phyloP scores from a whole-genome alignment of 2,329 filamentous ascomycete species.

The Fusarium sp. region DNA sequence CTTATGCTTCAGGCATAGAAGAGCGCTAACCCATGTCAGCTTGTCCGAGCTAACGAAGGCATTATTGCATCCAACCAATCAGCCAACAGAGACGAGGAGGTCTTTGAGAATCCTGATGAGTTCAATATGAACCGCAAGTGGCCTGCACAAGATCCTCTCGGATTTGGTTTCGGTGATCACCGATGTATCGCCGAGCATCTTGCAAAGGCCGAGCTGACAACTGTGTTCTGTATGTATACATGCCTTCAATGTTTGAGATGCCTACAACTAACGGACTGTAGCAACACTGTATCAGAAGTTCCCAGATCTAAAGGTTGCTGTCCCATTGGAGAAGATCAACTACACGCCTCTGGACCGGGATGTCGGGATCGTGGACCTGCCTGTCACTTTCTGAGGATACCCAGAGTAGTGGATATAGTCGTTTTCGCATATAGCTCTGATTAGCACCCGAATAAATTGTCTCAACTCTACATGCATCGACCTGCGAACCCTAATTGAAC shows the following conservation, averaged over 20 bases:
- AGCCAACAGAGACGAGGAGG: constrained; percentile 57
- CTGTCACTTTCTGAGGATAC: constrained; percentile 7
- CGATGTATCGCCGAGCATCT: constrained; percentile 57
- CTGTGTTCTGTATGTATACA: constrained; percentile 4
- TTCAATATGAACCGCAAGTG: constrained; percentile 55
- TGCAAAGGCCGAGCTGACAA: constrained; percentile 39
- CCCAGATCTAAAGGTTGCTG: constrained; percentile 2
- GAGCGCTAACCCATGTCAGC: constrained; percentile 23
- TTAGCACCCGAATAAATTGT: not conserved
- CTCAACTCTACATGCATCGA: not conserved
- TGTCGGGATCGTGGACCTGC: constrained; percentile 13
- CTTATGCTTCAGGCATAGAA: not conserved
- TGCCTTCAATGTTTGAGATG: rapidly evolving
- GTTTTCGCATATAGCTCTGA: not conserved
- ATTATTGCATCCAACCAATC: constrained; percentile 59
- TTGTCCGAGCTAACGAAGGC: constrained; percentile 54
- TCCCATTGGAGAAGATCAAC: constrained; percentile 15
- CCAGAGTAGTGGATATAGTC: not conserved
- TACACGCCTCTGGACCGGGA: constrained; percentile 18
- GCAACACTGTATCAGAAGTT: constrained; percentile 14
- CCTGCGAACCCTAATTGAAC: rapidly evolving
- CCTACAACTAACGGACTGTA: not conserved
- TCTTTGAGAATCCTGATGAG: constrained; percentile 51
- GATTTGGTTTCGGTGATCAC: constrained; percentile 58
- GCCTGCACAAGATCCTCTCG: constrained; percentile 48